Evolutionary conservation across 352 stramenopile genomes (phyloP), one percentile per base, ranked within the genome.

Genomic region (Thalassiosira mediterranea): DNA sequence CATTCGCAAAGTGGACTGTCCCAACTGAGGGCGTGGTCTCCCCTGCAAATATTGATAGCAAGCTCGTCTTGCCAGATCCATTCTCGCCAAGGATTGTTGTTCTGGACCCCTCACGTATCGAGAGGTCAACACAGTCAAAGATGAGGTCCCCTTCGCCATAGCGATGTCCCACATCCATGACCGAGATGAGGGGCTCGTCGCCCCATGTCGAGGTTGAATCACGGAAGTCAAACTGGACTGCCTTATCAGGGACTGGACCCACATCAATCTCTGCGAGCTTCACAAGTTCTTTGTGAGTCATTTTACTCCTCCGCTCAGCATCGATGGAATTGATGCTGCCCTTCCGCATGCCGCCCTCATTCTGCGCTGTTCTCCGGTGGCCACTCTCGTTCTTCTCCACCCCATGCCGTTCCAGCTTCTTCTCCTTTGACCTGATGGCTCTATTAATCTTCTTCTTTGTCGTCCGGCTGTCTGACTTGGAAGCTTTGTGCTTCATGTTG

Each of bases 21-120:
- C 87, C 87, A 66, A 92, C 84, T 15, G 94, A 86, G 15, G 96
- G 95, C 46, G 91, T 88, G 26, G 97, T 86, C 67, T 97, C 88
- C 47, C 96, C 96, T 5, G 94, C 97, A 52, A 99, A 94, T 19
- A 99, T 88, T 86, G 97, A 97, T 44, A 99, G 86, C 26, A 99
- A 81, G 26, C 95, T 98, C 1, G 93, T 97, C 84, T 98, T 99
- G 52, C 95, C 95, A 60, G 17, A 53, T 13, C 60, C 84, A 26
- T 87, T 89, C 11, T 64, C 75, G 7, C 87, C 87, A 1, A 90
- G 47, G 37, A 93, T 84, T 25, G 73, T 87, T 32, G 64, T 75
- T 66, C 38, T 69, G 11, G 70, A 77, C 19, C 76, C 70, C 72
- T 90, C 83, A 34, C 88, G 62, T 15, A 89, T 60, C 49, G 66